phyloP scores from a whole-genome alignment of 495 filamentous ascomycete species.

The Aspergillus ellipticus region DNA sequence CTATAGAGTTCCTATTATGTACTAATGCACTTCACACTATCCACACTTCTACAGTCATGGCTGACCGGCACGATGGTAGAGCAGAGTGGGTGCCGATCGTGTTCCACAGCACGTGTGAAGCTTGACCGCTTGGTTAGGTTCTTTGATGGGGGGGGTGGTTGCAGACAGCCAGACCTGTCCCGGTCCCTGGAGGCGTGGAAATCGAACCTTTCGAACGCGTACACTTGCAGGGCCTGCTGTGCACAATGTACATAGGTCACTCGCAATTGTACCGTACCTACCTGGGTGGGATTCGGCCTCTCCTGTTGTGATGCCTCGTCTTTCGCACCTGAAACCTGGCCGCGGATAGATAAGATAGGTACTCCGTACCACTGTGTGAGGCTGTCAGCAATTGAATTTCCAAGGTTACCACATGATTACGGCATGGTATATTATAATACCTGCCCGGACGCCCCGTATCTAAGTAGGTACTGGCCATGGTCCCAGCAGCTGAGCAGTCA shows the following conservation, averaged over 20 bases:
- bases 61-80: slow-evolving; percentile 10
- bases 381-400: background rate
- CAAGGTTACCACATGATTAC: background rate
- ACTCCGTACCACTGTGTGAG: background rate
- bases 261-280: no score
- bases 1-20: no score
- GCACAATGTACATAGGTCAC: no score
- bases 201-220: background rate
- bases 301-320: no score
- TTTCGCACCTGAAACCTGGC: background rate
- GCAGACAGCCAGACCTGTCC: background rate
- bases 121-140: slow-evolving; percentile 24
- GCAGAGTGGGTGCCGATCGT: slow-evolving; percentile 19
- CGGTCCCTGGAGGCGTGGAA: background rate
- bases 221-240: background rate
- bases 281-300: no score
- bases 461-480: no score
- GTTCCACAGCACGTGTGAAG: slow-evolving; percentile 32
- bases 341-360: background rate
- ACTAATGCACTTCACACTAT: no score
- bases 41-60: background rate
- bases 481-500: background rate
- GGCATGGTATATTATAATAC: no score
- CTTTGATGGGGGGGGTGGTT: slow-evolving; percentile 2
- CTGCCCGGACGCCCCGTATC: no score